Base-by-base conservation (phyloP, 148 eudicot species). In the Spergularia marina region DNA sequence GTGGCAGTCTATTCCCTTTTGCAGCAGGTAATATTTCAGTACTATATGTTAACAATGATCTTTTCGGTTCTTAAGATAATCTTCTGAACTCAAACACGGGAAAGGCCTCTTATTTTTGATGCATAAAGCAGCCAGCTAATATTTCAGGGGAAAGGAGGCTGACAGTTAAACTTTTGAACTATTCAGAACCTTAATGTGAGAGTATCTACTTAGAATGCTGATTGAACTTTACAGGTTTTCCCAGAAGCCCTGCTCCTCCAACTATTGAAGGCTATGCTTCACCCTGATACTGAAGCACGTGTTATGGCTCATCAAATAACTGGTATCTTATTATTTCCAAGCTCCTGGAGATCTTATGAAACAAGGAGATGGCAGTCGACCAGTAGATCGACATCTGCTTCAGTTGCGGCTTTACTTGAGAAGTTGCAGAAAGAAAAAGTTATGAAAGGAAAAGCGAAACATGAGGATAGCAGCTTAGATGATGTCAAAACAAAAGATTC, bases 191-290 rank as follows among this genome's bases (percentile, higher is more conserved):
- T 53, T 62, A 25, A 21, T 60, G 5, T 74, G 13, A 16, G 34
- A 2, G 10, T 74, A 21, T 60, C 34, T 23, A 20, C 52, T 60
- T 72, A 12, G 17, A 68, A 59, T 44, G 36, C 16, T 49, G 25
- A 36, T n/a, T 59, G 23, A 12, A 68, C 30, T 76, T n/a, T 77
- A 54, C 82, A 95, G 99, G 97, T 82, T 70, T 89, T 95, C 76
- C 99, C 99, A 0, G 99, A 95, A 80, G 86, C 86, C 14, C 91
- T 95, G 77, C 89, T 95, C 59, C 79, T 88, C 76, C 96, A 91
- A 82, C 87, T 95, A 79, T 74, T 95, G 82, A 95, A 92, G 85
- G 86, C 85, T 58, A 95, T 91, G 97, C 71, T 92, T 72, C 97
- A 95, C 83, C 79, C 91, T 6, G 97, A 90, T 79, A 82, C 86